phyloP scores from a whole-genome alignment of 345 rosid genomes.

The Arabis hirsuta region DNA sequence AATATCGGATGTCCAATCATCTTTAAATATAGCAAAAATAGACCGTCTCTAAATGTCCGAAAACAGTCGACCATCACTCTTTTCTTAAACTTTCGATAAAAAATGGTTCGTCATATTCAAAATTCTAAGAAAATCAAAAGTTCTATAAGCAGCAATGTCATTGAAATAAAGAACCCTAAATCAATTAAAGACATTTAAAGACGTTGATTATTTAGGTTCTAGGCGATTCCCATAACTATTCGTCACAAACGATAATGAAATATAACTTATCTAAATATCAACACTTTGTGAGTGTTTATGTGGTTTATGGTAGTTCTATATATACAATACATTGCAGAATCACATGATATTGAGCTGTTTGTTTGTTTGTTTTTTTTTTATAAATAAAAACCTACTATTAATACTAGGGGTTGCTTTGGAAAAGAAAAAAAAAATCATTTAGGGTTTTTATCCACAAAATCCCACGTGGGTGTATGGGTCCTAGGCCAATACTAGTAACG shows the following conservation, averaged over 20 bases:
- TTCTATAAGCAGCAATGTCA: too few relatives aligned
- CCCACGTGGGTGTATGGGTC: constrained; percentile 52
- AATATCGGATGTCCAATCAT: constrained; percentile 6
- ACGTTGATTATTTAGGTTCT: not conserved
- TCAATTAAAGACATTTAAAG: not conserved
- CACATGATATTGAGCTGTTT: not conserved
- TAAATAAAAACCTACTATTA: too few relatives aligned
- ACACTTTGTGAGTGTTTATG: not conserved
- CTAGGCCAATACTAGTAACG: constrained; percentile 1
- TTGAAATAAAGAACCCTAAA: not conserved
- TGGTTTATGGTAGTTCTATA: not conserved
- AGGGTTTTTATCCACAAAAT: constrained; percentile 20
- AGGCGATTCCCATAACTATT: not conserved
- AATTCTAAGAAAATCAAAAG: too few relatives aligned
- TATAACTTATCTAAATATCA: too few relatives aligned
- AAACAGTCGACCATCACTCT: not conserved
- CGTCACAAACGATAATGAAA: not conserved
- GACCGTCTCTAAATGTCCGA: not conserved
- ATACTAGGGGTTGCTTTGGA: not conserved
- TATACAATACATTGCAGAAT: not conserved
- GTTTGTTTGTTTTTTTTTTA: not conserved
- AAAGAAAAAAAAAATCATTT: not conserved
- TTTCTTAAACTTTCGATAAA: too few relatives aligned
- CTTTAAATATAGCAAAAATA: not conserved
- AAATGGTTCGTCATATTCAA: not conserved